These are phyloP conservation scores for Cutaneotrichosporon spelunceum DNA, from an alignment of 1,284 basidiomycete genomes.

Conservation along the genomic window DNA sequence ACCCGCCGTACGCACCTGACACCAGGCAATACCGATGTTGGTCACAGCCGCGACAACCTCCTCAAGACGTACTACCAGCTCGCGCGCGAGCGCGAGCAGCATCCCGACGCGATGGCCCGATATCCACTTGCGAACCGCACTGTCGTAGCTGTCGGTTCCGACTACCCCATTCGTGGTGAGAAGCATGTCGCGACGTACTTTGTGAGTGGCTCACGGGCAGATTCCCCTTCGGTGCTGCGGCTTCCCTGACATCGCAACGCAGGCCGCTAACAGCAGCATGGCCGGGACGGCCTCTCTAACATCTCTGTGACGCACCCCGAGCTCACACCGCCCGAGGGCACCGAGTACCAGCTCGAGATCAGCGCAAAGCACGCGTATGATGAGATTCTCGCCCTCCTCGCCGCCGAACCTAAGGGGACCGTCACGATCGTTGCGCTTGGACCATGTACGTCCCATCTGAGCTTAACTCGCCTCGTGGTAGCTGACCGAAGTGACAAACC, in stretches of 20 bases:
- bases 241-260: neutral
- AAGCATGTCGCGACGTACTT: conserved; percentile 83
- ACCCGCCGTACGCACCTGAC: conserved; percentile 3
- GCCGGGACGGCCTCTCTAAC: conserved; percentile 75
- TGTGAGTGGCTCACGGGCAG: conserved; percentile 31
- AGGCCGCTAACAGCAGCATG: conserved; percentile 43
- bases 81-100: conserved; percentile 60
- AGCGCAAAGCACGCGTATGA: conserved; percentile 55
- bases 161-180: conserved; percentile 71
- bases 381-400: conserved; percentile 66
- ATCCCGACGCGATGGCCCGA: conserved; percentile 59
- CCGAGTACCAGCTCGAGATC: conserved; percentile 5
- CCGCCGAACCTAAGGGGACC: conserved; percentile 59
- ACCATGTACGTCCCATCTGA: conserved; percentile 56
- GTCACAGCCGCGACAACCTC: conserved; percentile 60
- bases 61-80: conserved; percentile 73
- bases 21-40: conserved; percentile 68
- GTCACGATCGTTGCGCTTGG: conserved; percentile 84
- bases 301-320: conserved; percentile 72
- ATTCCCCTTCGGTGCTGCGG: neutral
- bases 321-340: conserved; percentile 55
- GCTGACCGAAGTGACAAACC: conserved; percentile 64
- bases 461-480: neutral
- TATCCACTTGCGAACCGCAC: conserved; percentile 66
- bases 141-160: conserved; percentile 64